Evolutionary conservation across 2,329 filamentous ascomycete species (phyloP).

Genomic region (Thelonectria blattea): DNA sequence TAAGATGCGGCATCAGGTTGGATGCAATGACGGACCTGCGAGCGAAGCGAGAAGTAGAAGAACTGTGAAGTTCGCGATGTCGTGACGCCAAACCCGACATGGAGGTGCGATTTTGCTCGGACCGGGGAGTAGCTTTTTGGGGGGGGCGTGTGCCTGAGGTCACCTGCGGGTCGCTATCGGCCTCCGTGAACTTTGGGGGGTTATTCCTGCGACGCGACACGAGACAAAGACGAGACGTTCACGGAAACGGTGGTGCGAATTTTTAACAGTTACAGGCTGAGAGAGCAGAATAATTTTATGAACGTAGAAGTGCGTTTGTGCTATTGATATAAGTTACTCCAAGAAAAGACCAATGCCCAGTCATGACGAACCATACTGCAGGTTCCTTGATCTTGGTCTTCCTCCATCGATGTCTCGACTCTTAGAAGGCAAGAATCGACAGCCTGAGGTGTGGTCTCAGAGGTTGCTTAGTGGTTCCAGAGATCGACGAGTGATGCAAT

Average conservation of each 20-base stretch:
- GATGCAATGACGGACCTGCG: conserved; percentile 19
- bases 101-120: conserved; percentile 24
- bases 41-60: conserved; percentile 17
- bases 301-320: neutral
- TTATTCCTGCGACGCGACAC: conserved; percentile 33
- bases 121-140: conserved; percentile 9
- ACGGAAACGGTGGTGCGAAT: conserved; percentile 4
- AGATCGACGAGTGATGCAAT: conserved; percentile 14
- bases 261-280: neutral
- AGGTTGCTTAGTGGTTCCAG: conserved; percentile 8
- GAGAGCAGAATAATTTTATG: neutral
- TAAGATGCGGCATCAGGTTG: conserved; percentile 11
- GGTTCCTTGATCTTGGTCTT: conserved; percentile 15
- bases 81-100: conserved; percentile 1
- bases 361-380: conserved; percentile 16
- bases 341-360: neutral
- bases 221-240: conserved; percentile 34
- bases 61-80: conserved; percentile 26
- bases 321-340: neutral
- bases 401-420: neutral
- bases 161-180: conserved; percentile 7
- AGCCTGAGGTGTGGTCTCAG: conserved; percentile 10
- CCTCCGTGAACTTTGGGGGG: conserved; percentile 16
- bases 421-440: neutral
- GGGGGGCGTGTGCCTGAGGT: conserved; percentile 8